Evolutionary conservation across 1,284 basidiomycete genomes (phyloP), one percentile per base, ranked within the genome.

Genomic region (Naganishia liquefaciens): DNA sequence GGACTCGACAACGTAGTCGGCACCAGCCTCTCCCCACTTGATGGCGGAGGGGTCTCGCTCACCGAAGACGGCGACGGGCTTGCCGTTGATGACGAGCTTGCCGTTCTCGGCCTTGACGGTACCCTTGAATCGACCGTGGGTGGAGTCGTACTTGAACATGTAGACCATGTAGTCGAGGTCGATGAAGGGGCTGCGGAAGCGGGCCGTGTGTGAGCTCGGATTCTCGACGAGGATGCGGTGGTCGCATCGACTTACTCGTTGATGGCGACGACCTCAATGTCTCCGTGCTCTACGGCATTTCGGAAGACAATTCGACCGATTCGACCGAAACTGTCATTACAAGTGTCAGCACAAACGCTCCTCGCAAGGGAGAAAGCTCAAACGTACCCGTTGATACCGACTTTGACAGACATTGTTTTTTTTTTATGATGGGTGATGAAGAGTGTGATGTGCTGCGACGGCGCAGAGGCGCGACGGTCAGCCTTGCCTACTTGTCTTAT

Each of bases 81-180:
- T 88, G 81, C 88, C 89, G 76, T 93, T 84, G 79, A 99, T 87
- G 77, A 85, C 78, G 70, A 99, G 91, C 82, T 97, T 94, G 76
- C 90, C 91, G 76, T 93, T 89, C 84, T 90, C 89, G 79, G 83
- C 80, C 79, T 87, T 84, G 73, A 99, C 87, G 64, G 84, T 80
- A 70, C 94, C 95, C 79, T 92, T 88, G 88, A 90, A 99, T 80
- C 89, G 87, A 70, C 95, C 92, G 84, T 99, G 95, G 75, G 94
- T 93, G 69, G 93, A 91, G 80, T 96, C 93, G 80, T 89, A 98
- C 86, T 97, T 98, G 91, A 98, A 96, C 94, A 99, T 96, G 88
- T 99, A 97, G 79, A 92, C 93, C 92, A 95, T 94, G 86, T 96
- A 96, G 11, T 89, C 86, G 72, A 95, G 88, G 80, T 92, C 88